Base-by-base conservation (phyloP, 495 filamentous ascomycete genomes). In the Chaetomidium leptoderma region DNA sequence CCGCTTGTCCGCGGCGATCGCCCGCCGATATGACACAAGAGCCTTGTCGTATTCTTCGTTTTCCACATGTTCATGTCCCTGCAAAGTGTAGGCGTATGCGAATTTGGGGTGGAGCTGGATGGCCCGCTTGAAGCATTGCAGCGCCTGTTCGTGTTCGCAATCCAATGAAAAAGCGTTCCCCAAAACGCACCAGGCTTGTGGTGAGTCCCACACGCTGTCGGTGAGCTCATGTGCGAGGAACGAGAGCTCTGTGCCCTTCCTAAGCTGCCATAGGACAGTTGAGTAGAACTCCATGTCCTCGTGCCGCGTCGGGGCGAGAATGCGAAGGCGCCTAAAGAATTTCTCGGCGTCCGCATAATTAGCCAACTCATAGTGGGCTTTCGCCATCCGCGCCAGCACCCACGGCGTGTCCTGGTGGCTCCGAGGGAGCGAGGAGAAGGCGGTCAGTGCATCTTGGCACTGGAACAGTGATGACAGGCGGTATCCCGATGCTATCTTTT, bases 1-100 rank as follows among this genome's bases (percentile, higher is more conserved):
- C 14, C 95, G 82, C 50, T 79, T 84, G 62, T 98, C 92, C 0
- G 89, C 90, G 32, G 84, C 79, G 59, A 97, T 86, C 2, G 89
- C 90, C 27, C 82, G 78, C 36, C 93, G 83, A 67, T 96, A 98
- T 13, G 89, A 83, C 32, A 83, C 82, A 13, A 95, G 78, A 1
- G 93, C 93, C 61, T 95, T 96, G 74, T 97, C 92, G 65, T 90
- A 96, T 70, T 98, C 93, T 66, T 98, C 93, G 58, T 96, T 97
- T 23, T 86, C 81, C n/a, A 97, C 86, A 70, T 95, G 90, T 68
- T 98, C 93, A 67, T 98, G 93, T 2, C 93, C 93, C 66, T 97
- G 92, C 9, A 98, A 75, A 1, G 95, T 96, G 67, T 90, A 96
- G 8, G 90, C 92, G 66, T 98, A 98, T 3, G 93, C 92, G 71